Percentiles rank a stretch among this genome's conserved stretches.
phyloP scores from a whole-genome alignment of 768 basidiomycete genomes.

The Filobasidium wieringae region DNA sequence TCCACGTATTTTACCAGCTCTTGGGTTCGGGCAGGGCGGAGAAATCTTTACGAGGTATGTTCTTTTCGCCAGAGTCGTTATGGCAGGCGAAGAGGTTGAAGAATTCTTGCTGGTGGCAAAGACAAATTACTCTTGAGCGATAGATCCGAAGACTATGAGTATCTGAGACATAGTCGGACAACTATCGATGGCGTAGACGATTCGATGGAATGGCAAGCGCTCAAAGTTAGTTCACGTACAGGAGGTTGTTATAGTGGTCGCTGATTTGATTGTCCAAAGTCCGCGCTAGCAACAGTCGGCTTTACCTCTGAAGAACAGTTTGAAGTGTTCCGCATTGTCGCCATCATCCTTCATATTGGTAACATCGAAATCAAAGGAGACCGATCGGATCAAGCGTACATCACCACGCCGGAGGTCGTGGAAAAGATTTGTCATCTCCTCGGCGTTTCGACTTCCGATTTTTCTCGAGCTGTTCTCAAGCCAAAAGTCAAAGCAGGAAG shows the following conservation, averaged over 20 bases:
- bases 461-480: constrained; percentile 73
- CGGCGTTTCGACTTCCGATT: constrained; percentile 74
- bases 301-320: constrained; percentile 73
- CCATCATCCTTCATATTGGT: constrained; percentile 87
- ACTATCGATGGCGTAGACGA: constrained; percentile 96
- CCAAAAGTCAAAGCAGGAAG: constrained; percentile 87
- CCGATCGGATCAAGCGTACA: constrained; percentile 63
- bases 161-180: constrained; percentile 73
- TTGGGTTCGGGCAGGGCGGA: constrained; percentile 52
- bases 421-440: constrained; percentile 72
- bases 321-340: constrained; percentile 85
- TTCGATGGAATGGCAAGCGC: constrained; percentile 66
- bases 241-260: too few species aligned
- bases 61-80: neutral
- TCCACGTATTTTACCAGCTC: constrained; percentile 95
- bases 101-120: constrained; percentile 35
- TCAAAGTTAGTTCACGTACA: constrained; percentile 48
- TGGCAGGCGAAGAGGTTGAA: constrained; percentile 2
- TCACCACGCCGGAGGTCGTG: constrained; percentile 47
- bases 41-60: constrained; percentile 55
- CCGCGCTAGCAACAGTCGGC: constrained; percentile 77
- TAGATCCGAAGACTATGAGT: constrained; percentile 70
- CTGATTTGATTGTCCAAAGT: constrained; percentile 40
- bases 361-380: constrained; percentile 75
- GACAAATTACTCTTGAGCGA: constrained; percentile 65